Evolutionary conservation across 257 asterid genomes (phyloP).

Genomic region (Ocimum tenuiflorum): DNA sequence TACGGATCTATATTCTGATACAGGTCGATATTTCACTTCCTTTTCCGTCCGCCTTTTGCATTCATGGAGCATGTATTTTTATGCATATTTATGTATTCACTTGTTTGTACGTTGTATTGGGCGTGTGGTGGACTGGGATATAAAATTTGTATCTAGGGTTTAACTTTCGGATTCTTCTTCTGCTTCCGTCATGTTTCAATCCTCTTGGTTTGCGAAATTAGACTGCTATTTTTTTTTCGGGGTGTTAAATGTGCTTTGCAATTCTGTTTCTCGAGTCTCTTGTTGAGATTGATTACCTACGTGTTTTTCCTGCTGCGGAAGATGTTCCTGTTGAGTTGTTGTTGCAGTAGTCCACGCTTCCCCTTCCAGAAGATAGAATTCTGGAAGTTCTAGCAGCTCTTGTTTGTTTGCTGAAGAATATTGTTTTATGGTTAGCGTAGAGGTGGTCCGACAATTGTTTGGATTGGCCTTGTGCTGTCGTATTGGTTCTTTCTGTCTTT

Average conservation of each 20-base stretch:
- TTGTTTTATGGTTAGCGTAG: neutral
- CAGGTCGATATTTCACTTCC: slow-evolving; percentile 18
- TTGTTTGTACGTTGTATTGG: slow-evolving; percentile 12
- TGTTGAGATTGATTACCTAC: neutral
- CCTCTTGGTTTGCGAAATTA: neutral
- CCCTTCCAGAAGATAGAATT: neutral
- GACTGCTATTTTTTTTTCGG: too few species aligned
- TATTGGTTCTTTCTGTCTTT: neutral
- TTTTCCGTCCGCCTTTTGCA: neutral
- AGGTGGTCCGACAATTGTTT: neutral
- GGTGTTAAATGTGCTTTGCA: slow-evolving; percentile 3
- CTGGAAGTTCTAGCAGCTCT: neutral
- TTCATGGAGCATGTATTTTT: neutral
- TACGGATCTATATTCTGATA: slow-evolving; percentile 21
- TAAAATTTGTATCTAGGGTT: slow-evolving; percentile 15
- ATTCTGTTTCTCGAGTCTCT: neutral
- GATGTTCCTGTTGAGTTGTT: neutral
- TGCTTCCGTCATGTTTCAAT: neutral
- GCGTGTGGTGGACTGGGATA: slow-evolving; percentile 5
- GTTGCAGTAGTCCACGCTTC: neutral
- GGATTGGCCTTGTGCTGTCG: neutral
- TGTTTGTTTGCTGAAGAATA: neutral
- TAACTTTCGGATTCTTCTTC: neutral
- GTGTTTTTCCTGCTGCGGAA: neutral
- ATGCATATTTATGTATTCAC: neutral